These are phyloP conservation scores for Fraxinus greggii DNA, from an alignment of 305 asterid species.

Conservation along the genomic window DNA sequence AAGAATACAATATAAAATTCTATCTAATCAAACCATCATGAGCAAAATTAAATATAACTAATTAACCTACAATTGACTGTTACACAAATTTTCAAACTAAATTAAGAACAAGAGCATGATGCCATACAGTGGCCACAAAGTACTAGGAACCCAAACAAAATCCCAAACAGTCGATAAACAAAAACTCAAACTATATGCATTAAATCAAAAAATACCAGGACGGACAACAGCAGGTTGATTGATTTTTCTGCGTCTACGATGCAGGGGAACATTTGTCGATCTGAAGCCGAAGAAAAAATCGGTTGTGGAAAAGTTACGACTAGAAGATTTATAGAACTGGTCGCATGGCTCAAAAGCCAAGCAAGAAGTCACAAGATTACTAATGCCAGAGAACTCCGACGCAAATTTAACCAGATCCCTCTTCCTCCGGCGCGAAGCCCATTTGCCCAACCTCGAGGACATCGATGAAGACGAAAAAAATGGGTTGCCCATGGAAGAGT, in stretches of 20 bases:
- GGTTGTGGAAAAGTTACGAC: constrained; percentile 28
- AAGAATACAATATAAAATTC: neutral
- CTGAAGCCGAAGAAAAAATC: constrained; percentile 43
- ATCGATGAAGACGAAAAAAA: constrained; percentile 31
- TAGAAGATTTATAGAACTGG: constrained; percentile 37
- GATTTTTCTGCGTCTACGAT: constrained; percentile 40
- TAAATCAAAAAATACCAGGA: constrained; percentile 43
- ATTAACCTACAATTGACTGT: neutral
- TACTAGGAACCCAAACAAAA: neutral
- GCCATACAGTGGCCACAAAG: neutral
- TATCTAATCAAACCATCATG: constrained; percentile 3
- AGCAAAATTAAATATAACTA: constrained; percentile 11
- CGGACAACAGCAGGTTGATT: constrained; percentile 28
- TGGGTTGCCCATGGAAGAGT: constrained; percentile 39
- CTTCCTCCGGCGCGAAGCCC: constrained; percentile 41
- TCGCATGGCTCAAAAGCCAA: constrained; percentile 59
- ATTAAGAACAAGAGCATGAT: constrained; percentile 9
- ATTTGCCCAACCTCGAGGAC: neutral
- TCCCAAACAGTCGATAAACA: constrained; percentile 9
- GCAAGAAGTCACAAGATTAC: constrained; percentile 47
- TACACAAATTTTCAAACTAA: constrained; percentile 6
- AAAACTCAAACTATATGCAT: neutral
- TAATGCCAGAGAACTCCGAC: constrained; percentile 33
- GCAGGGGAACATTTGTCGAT: constrained; percentile 40
- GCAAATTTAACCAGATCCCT: constrained; percentile 40